Conservation (phyloP, 257 asterid genomes). For the Ophiorrhiza pumila region DNA sequence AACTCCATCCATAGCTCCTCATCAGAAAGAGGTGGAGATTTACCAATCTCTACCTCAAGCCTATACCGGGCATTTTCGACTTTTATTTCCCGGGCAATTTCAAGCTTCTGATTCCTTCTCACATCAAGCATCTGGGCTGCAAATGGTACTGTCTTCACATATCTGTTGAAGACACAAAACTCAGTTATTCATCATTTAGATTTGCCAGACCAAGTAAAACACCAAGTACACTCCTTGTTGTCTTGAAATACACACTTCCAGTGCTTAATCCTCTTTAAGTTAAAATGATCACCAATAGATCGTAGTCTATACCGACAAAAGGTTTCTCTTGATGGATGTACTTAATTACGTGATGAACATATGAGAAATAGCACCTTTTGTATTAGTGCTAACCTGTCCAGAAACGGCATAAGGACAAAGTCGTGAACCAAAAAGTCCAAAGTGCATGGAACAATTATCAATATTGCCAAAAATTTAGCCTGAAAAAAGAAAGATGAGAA, state of each 20-base stretch:
- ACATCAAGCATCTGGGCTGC: slow-evolving; percentile 88
- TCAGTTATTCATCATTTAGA: slow-evolving; percentile 6
- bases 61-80: slow-evolving; percentile 81
- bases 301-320: not conserved
- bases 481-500: slow-evolving; percentile 38
- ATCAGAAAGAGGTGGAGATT: slow-evolving; percentile 93
- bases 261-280: not conserved
- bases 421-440: slow-evolving; percentile 87
- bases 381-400: slow-evolving; percentile 70
- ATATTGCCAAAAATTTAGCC: slow-evolving; percentile 90
- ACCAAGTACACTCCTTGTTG: not conserved
- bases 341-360: not conserved
- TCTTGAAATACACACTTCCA: not conserved
- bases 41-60: slow-evolving; percentile 92
- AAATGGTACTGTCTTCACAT: slow-evolving; percentile 88
- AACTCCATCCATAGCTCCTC: slow-evolving; percentile 76
- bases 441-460: slow-evolving; percentile 78
- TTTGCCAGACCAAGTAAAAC: not conserved
- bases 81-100: slow-evolving; percentile 74
- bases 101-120: slow-evolving; percentile 75
- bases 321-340: not conserved
- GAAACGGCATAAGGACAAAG: slow-evolving; percentile 88
- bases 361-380: slow-evolving; percentile 12
- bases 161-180: slow-evolving; percentile 49
- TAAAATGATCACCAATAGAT: not conserved